These are phyloP conservation scores for Ceratocystis cacaofunesta DNA, from an alignment of 2,329 filamentous ascomycete genomes.

Conservation along the genomic window DNA sequence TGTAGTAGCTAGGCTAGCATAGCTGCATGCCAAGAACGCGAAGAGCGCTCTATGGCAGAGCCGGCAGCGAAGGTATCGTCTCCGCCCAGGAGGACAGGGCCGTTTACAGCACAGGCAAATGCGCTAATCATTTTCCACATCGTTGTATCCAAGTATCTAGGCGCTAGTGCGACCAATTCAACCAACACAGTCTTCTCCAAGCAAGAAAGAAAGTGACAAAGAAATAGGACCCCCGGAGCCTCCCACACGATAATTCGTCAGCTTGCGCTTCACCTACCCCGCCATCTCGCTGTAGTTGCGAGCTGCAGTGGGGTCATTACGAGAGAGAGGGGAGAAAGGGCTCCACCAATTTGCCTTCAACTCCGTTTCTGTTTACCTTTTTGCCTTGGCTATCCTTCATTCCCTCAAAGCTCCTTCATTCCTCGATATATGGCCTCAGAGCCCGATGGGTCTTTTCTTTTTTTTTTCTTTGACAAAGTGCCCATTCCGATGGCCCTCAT, in stretches of 20 bases:
- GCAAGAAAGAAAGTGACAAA: no score
- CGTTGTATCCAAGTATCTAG: not conserved
- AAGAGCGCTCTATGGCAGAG: not conserved
- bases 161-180: no score
- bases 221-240: not conserved
- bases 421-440: not conserved
- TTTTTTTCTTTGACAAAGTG: not conserved
- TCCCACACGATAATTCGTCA: not conserved
- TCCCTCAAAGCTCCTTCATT: not conserved
- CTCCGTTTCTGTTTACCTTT: not conserved
- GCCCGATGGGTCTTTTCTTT: not conserved
- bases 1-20: not conserved
- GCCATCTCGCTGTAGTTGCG: not conserved
- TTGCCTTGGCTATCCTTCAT: not conserved
- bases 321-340: not conserved
- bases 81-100: not conserved
- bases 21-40: not conserved
- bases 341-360: not conserved
- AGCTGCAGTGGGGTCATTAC: not conserved
- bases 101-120: not conserved
- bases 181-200: no score
- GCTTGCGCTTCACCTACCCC: not conserved
- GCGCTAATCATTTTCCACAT: not conserved
- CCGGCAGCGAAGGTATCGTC: not conserved
- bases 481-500: not conserved